A percentile compares a stretch with the other conserved stretches of the same genome.
phyloP scores from a whole-genome alignment of 2,329 filamentous ascomycete species.

The Cladophialophora immunda region DNA sequence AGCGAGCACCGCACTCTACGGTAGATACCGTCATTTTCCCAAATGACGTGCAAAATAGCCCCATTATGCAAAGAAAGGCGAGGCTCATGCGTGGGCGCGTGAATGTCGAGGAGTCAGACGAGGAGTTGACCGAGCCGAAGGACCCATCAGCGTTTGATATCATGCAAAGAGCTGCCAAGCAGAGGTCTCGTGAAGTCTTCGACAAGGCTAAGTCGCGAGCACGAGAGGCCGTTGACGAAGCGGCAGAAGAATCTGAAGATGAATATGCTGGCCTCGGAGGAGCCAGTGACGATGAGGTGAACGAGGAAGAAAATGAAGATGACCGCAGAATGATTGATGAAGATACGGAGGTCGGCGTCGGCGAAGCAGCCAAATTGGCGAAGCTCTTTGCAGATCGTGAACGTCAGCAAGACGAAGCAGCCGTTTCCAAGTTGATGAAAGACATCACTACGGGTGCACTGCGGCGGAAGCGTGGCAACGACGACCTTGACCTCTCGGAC shows the following conservation, averaged over 20 bases:
- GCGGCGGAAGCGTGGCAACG: constrained; percentile 78
- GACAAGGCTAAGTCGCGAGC: constrained; percentile 89
- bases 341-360: constrained; percentile 72
- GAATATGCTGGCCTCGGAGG: constrained; percentile 96
- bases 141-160: constrained; percentile 67
- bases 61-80: constrained; percentile 69
- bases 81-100: constrained; percentile 56
- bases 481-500: constrained; percentile 86
- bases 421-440: constrained; percentile 88
- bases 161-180: constrained; percentile 71
- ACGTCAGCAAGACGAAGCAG: constrained; percentile 81
- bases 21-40: constrained; percentile 71
- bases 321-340: constrained; percentile 93
- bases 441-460: constrained; percentile 91
- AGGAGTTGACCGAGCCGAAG: constrained; percentile 49
- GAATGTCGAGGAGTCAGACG: constrained; percentile 54
- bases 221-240: constrained; percentile 86
- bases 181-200: constrained; percentile 66
- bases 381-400: constrained; percentile 86
- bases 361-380: constrained; percentile 81
- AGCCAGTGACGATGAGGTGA: constrained; percentile 80
- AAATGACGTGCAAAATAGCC: constrained; percentile 65
- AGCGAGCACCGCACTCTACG: constrained; percentile 67
- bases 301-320: constrained; percentile 76
- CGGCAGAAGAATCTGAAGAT: constrained; percentile 94